Percentiles rank a stretch among this genome's conserved stretches.
These are phyloP conservation scores for Ceratobasidium sp. DNA, from an alignment of 1,284 basidiomycete species.

Conservation along the genomic window DNA sequence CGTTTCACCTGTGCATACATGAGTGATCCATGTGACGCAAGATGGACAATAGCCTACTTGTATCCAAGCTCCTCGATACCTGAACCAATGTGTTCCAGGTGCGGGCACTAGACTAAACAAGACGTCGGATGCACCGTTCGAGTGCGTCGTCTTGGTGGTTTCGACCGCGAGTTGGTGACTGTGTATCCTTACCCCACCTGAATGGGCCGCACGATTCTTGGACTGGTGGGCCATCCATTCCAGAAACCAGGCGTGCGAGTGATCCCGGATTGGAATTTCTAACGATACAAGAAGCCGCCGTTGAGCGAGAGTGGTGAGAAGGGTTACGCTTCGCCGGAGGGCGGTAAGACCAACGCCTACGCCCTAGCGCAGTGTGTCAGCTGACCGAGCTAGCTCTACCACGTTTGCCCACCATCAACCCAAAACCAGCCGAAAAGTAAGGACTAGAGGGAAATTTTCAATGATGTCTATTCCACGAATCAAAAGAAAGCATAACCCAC, in stretches of 20 bases:
- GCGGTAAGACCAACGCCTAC: slow-evolving; percentile 82
- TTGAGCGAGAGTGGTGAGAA: slow-evolving; percentile 79
- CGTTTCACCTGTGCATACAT: slow-evolving; percentile 55
- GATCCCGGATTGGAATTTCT: slow-evolving; percentile 96
- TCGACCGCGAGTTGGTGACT: slow-evolving; percentile 96
- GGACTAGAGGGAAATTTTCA: slow-evolving; percentile 62
- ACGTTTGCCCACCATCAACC: slow-evolving; percentile 77
- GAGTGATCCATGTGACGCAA: not conserved
- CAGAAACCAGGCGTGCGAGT: slow-evolving; percentile 95
- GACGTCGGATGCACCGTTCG: slow-evolving; percentile 87
- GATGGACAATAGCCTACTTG: slow-evolving; percentile 64
- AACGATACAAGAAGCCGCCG: slow-evolving; percentile 92
- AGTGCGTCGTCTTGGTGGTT: slow-evolving; percentile 85
- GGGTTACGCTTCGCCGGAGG: slow-evolving; percentile 72
- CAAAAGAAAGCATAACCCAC: not conserved
- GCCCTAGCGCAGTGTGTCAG: slow-evolving; percentile 60
- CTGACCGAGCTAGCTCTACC: not conserved
- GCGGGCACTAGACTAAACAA: slow-evolving; percentile 94
- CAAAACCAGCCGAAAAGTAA: slow-evolving; percentile 95
- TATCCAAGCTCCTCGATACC: slow-evolving; percentile 92
- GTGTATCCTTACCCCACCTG: slow-evolving; percentile 63
- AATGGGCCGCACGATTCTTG: slow-evolving; percentile 48
- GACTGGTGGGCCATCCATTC: slow-evolving; percentile 85
- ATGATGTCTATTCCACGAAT: not conserved
- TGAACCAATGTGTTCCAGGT: slow-evolving; percentile 93